A percentile compares a stretch with the other conserved stretches of the same genome.
These are phyloP conservation scores for Chalaropsis thielavioides DNA, from an alignment of 2,329 filamentous ascomycete species.

Conservation along the genomic window DNA sequence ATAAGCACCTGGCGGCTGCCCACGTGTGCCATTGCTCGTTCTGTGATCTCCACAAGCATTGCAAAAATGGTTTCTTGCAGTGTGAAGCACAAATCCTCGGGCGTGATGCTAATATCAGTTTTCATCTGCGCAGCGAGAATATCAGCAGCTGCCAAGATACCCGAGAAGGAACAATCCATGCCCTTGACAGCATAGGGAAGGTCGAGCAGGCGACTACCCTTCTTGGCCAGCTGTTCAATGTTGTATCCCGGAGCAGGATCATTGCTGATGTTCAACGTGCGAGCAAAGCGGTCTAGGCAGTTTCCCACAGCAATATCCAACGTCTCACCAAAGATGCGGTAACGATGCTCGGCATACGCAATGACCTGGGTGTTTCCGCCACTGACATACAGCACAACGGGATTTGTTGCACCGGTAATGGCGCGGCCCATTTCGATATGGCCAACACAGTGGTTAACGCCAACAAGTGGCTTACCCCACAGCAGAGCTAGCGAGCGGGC, in stretches of 20 bases:
- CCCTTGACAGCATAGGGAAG: constrained; percentile 94
- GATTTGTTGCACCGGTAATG: constrained; percentile 81
- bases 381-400: constrained; percentile 87
- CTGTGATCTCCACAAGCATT: constrained; percentile 97
- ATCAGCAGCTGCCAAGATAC: constrained; percentile 75
- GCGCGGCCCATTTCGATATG: constrained; percentile 97
- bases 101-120: constrained; percentile 46
- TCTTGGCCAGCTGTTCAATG: constrained; percentile 80
- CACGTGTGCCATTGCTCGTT: constrained; percentile 96
- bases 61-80: constrained; percentile 91
- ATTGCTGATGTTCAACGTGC: constrained; percentile 81
- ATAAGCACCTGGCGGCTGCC: constrained; percentile 82
- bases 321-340: constrained; percentile 95
- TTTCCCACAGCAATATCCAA: constrained; percentile 97
- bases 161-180: constrained; percentile 95
- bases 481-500: constrained; percentile 69
- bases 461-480: constrained; percentile 79
- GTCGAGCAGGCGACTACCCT: constrained; percentile 61
- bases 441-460: constrained; percentile 95
- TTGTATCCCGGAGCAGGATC: constrained; percentile 96
- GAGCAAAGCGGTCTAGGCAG: constrained; percentile 88
- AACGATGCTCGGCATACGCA: constrained; percentile 84
- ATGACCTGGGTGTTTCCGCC: constrained; percentile 98
- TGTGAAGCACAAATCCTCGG: constrained; percentile 80
- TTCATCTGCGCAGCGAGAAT: constrained; percentile 56